Evolutionary conservation across 306 rosid genomes (phyloP).

Genomic region (Cicer pinnatifidum): DNA sequence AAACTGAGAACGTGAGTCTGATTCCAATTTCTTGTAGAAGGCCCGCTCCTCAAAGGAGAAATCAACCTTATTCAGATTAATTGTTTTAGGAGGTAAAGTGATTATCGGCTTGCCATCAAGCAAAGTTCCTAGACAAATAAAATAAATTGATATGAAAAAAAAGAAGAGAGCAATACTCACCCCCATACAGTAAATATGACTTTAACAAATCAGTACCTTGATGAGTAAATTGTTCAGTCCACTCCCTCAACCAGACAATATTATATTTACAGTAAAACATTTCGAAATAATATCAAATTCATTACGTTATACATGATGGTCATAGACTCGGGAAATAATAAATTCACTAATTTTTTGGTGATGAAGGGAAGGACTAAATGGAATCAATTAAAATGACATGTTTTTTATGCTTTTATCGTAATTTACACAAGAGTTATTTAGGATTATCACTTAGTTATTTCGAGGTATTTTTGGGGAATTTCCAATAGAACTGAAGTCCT

Average conservation of each 20-base stretch:
- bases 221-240: constrained; percentile 31
- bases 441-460: background rate
- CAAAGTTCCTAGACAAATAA: constrained; percentile 68
- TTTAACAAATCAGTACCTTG: constrained; percentile 38
- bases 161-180: constrained; percentile 41
- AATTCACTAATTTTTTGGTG: background rate
- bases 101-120: constrained; percentile 91
- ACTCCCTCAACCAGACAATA: constrained; percentile 33
- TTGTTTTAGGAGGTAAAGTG: constrained; percentile 80
- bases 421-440: background rate
- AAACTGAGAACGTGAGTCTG: constrained; percentile 86
- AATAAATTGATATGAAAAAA: constrained; percentile 32
- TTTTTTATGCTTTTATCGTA: background rate
- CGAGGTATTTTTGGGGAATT: no score
- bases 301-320: constrained; percentile 1
- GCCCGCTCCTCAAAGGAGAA: constrained; percentile 90
- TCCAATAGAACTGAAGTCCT: no score
- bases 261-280: constrained; percentile 10
- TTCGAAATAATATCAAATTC: constrained; percentile 14
- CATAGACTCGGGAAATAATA: constrained; percentile 3
- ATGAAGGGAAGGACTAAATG: constrained; percentile 11
- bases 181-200: constrained; percentile 24
- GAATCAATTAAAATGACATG: background rate
- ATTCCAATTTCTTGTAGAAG: constrained; percentile 89
- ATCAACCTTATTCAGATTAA: constrained; percentile 69